A percentile compares a stretch with the other conserved stretches of the same genome.
phyloP scores from a whole-genome alignment of 2,329 filamentous ascomycete genomes.

The Botrytis porri region DNA sequence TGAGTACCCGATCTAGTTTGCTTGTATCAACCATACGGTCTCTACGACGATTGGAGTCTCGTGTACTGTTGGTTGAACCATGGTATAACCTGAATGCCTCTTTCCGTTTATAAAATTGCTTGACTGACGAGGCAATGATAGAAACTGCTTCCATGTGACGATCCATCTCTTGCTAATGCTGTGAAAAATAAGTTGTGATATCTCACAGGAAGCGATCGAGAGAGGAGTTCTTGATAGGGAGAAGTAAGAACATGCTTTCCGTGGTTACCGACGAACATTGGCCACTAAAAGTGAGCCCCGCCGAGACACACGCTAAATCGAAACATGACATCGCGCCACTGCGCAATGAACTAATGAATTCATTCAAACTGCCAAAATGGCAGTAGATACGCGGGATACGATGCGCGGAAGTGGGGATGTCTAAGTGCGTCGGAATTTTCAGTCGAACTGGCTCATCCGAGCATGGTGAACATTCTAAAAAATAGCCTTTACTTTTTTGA shows the following conservation, averaged over 20 bases:
- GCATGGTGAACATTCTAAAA: not conserved
- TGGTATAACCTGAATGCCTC: constrained; percentile 51
- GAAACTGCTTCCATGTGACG: constrained; percentile 28
- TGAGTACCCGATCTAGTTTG: constrained; percentile 45
- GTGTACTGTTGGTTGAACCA: constrained; percentile 53
- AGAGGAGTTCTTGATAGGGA: not conserved
- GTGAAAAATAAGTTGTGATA: not conserved
- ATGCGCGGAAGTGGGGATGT: not conserved
- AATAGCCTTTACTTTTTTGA: not conserved
- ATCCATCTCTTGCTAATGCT: constrained; percentile 24
- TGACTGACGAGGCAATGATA: constrained; percentile 24
- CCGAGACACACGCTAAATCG: not conserved
- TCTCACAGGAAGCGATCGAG: not conserved
- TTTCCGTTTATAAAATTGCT: constrained; percentile 27
- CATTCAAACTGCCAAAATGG: not conserved
- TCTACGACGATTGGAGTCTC: constrained; percentile 35
- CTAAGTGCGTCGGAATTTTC: not conserved
- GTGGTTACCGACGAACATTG: not conserved
- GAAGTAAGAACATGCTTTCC: not conserved
- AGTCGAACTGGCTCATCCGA: not conserved
- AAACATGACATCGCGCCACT: not conserved
- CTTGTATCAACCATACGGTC: constrained; percentile 45
- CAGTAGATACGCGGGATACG: not conserved
- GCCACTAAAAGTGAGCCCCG: not conserved
- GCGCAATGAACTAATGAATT: not conserved